phyloP scores from a whole-genome alignment of 1,284 basidiomycete genomes.

The Pascua guehoae region DNA sequence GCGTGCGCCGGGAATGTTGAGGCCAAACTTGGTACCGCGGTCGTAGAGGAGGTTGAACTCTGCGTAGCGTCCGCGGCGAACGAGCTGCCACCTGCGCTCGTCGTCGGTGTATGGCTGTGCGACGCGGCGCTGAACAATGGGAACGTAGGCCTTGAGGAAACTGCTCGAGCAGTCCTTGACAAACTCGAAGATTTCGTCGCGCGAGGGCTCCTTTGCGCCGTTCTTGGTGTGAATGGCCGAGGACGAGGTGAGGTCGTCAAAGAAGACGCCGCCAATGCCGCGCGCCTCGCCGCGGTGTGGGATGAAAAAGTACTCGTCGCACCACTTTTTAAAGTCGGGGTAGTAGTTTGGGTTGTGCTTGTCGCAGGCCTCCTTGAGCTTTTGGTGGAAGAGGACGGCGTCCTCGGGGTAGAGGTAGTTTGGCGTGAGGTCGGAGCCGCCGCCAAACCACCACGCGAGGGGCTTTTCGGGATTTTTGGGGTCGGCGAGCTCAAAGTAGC shows the following conservation, averaged over 20 bases:
- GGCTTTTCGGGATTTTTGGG: constrained; percentile 54
- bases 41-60: constrained; percentile 94
- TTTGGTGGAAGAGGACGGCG: constrained; percentile 78
- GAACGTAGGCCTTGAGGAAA: constrained; percentile 84
- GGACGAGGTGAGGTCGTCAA: constrained; percentile 71
- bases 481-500: constrained; percentile 89
- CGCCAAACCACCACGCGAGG: constrained; percentile 97
- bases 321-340: constrained; percentile 86
- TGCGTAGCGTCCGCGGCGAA: constrained; percentile 84
- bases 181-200: constrained; percentile 67
- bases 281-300: constrained; percentile 86
- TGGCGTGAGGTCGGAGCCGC: constrained; percentile 93
- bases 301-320: constrained; percentile 95
- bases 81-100: constrained; percentile 78
- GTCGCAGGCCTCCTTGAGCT: constrained; percentile 74
- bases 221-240: constrained; percentile 32
- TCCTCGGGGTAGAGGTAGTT: constrained; percentile 88
- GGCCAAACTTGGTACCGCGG: constrained; percentile 64
- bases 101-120: constrained; percentile 60
- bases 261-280: constrained; percentile 93
- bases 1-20: constrained; percentile 83
- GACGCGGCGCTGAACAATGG: constrained; percentile 64
- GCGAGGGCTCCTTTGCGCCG: constrained; percentile 38
- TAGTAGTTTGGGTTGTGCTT: constrained; percentile 68
- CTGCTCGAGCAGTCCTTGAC: constrained; percentile 66